phyloP scores from a whole-genome alignment of 192 early-diverging fungal species.

The Thamnidium elegans region DNA sequence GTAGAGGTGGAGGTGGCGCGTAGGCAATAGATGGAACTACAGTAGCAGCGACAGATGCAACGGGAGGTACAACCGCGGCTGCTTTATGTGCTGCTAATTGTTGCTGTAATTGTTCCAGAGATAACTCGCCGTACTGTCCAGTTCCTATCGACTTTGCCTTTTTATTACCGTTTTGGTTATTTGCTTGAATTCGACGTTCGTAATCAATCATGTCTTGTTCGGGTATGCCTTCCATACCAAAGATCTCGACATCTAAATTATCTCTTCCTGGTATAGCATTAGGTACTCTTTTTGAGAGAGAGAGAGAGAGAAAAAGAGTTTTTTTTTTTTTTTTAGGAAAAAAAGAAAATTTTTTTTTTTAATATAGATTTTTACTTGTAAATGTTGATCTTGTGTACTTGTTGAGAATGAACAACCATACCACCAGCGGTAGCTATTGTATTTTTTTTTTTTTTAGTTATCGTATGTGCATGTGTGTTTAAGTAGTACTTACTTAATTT shows the following conservation, averaged over 20 bases:
- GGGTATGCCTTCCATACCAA: conserved; percentile 93
- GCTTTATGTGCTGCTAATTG: conserved; percentile 49
- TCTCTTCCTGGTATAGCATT: conserved; percentile 86
- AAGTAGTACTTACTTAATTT: conserved; percentile 31
- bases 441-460: background rate
- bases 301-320: background rate
- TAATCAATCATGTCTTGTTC: conserved; percentile 73
- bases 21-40: conserved; percentile 19
- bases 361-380: conserved; percentile 51
- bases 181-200: conserved; percentile 41
- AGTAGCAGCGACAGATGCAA: conserved; percentile 32
- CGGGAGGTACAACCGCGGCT: conserved; percentile 5
- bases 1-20: conserved; percentile 7
- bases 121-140: conserved; percentile 37
- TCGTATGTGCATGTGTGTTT: background rate
- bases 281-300: conserved; percentile 59
- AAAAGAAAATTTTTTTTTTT: background rate
- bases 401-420: conserved; percentile 83
- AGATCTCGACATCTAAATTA: conserved; percentile 86
- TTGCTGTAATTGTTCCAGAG: conserved; percentile 38
- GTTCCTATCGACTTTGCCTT: conserved; percentile 41
- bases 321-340: background rate
- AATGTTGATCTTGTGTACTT: conserved; percentile 92
- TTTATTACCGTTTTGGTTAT: conserved; percentile 40
- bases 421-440: conserved; percentile 84